Conservation (phyloP, 768 basidiomycete genomes). For the Pleurotus ostreatus region DNA sequence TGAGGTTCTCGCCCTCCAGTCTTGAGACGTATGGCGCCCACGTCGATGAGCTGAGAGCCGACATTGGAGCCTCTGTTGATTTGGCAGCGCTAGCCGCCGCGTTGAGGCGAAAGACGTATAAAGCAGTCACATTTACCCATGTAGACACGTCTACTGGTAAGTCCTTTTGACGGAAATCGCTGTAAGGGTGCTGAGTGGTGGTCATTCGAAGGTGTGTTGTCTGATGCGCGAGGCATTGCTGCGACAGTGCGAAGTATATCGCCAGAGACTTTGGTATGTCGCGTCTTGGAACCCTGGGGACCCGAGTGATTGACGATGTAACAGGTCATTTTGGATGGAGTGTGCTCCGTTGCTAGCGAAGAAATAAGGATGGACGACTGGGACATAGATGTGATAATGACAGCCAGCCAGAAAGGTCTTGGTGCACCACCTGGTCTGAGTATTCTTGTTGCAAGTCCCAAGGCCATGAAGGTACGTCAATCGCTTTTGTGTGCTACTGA, state of each 20-base stretch:
- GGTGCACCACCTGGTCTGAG: slow-evolving; percentile 85
- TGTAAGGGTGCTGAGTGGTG: background rate
- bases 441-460: slow-evolving; percentile 69
- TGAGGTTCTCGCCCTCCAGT: slow-evolving; percentile 27
- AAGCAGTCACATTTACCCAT: slow-evolving; percentile 82
- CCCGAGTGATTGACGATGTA: background rate
- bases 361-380: slow-evolving; percentile 87
- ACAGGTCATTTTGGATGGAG: slow-evolving; percentile 76
- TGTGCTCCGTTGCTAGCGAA: slow-evolving; percentile 90
- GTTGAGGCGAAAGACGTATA: slow-evolving; percentile 68
- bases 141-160: slow-evolving; percentile 81
- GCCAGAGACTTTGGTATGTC: slow-evolving; percentile 68
- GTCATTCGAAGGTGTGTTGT: slow-evolving; percentile 56
- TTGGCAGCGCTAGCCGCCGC: slow-evolving; percentile 54
- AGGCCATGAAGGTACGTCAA: slow-evolving; percentile 53
- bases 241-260: slow-evolving; percentile 65
- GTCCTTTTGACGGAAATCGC: slow-evolving; percentile 10
- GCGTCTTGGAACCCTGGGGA: background rate
- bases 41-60: slow-evolving; percentile 67
- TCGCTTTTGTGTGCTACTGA: background rate
- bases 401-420: slow-evolving; percentile 84
- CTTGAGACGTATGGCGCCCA: slow-evolving; percentile 77
- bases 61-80: slow-evolving; percentile 62
- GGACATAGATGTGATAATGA: slow-evolving; percentile 78
- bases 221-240: slow-evolving; percentile 67